These are phyloP conservation scores for Lentinula edodes DNA, from an alignment of 768 basidiomycete genomes.

Conservation along the genomic window DNA sequence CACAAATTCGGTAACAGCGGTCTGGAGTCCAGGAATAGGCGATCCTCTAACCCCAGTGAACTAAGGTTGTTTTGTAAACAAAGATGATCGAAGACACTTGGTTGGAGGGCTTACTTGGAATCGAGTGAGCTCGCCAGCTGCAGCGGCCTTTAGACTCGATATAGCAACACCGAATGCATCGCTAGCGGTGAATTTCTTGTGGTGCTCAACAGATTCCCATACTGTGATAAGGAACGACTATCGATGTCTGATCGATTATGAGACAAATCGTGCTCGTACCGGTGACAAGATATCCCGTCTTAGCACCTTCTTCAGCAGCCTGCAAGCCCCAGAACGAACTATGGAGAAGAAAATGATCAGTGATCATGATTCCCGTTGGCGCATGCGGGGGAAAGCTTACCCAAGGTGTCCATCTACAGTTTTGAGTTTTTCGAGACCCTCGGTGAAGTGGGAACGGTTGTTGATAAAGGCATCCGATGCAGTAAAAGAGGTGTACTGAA, in stretches of 20 bases:
- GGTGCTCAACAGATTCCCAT: conserved; percentile 1
- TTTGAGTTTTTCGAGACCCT: not conserved
- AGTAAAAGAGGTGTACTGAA: not conserved
- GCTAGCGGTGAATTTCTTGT: not conserved
- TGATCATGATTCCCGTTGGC: not conserved
- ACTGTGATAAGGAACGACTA: not conserved
- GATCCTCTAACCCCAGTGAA: not conserved
- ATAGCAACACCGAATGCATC: not conserved
- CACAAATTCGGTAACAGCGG: not conserved
- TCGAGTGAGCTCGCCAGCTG: not conserved
- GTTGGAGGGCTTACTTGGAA: not conserved
- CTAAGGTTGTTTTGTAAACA: not conserved
- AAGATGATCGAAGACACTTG: not conserved
- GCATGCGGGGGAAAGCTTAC: not conserved
- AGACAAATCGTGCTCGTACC: not conserved
- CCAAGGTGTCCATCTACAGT: not conserved
- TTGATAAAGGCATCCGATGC: not conserved
- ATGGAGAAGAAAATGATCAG: not conserved
- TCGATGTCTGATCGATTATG: not conserved
- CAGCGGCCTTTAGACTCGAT: not conserved
- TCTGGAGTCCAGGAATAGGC: not conserved
- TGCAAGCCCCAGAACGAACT: conserved; percentile 5
- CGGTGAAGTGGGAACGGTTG: not conserved
- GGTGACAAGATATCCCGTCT: conserved; percentile 1
- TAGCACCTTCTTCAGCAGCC: not conserved